A percentile compares a stretch with the other conserved stretches of the same genome.
Conservation (phyloP, 257 asterid genomes). For the Leptodermis oblonga region DNA sequence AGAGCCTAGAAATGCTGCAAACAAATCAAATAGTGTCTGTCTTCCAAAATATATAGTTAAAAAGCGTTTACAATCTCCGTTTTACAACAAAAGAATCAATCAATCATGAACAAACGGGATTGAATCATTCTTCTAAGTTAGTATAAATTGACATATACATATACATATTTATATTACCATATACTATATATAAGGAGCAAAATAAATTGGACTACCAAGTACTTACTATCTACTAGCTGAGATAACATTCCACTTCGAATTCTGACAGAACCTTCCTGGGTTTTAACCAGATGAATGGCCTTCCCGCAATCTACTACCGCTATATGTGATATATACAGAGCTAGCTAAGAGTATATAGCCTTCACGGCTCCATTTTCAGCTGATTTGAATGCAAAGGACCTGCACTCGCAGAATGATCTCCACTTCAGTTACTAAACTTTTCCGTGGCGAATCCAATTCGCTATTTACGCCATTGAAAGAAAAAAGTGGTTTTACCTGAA, state of each 20-base stretch:
- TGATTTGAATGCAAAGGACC: conserved; percentile 46
- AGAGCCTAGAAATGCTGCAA: not conserved
- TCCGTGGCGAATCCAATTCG: too few relatives aligned
- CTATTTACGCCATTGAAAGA: too few relatives aligned
- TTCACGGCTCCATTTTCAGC: conserved; percentile 76
- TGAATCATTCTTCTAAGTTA: conserved; percentile 25
- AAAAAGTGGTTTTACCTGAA: conserved; percentile 59
- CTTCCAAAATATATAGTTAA: not conserved
- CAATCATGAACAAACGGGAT: conserved; percentile 20
- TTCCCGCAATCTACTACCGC: conserved; percentile 31
- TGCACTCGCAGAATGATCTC: conserved; percentile 6
- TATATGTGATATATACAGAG: conserved; percentile 50
- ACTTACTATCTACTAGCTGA: conserved; percentile 10
- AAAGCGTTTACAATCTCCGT: not conserved
- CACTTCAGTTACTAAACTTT: not conserved
- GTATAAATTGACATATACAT: conserved; percentile 22
- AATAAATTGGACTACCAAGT: conserved; percentile 16
- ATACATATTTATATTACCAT: too few relatives aligned
- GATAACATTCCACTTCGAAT: conserved; percentile 12
- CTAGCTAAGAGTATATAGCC: conserved; percentile 33
- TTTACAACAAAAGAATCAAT: conserved; percentile 18
- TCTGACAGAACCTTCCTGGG: conserved; percentile 30
- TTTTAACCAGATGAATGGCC: conserved; percentile 22
- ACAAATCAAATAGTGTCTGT: not conserved
- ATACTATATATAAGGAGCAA: conserved; percentile 20